Percentiles rank a stretch among this genome's conserved stretches.
These are phyloP conservation scores for Zizania latifolia DNA, from an alignment of 176 grass and related monocot species.

Conservation along the genomic window DNA sequence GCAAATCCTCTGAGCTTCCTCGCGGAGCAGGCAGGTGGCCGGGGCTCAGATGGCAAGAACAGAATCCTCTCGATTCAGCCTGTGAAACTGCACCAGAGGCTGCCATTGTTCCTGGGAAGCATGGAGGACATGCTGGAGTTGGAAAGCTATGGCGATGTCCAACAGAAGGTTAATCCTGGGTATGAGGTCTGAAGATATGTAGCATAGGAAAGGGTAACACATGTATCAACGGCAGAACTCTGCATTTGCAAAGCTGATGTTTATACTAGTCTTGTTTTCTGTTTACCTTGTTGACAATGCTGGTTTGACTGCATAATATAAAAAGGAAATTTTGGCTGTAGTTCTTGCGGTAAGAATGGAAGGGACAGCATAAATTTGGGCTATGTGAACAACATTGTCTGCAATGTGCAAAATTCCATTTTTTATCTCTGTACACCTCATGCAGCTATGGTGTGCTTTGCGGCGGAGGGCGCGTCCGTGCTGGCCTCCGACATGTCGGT, in stretches of 20 bases:
- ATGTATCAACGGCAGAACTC: neutral
- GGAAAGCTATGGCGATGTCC: slow-evolving; percentile 79
- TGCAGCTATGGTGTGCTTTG: too few relatives aligned
- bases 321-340: neutral
- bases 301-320: neutral
- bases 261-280: neutral
- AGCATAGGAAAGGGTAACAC: neutral
- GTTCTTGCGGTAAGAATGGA: neutral
- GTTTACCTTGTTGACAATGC: neutral
- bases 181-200: slow-evolving; percentile 47
- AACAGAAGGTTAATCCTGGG: slow-evolving; percentile 94
- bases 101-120: slow-evolving; percentile 85
- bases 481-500: too few relatives aligned
- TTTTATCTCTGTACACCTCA: too few relatives aligned
- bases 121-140: slow-evolving; percentile 85
- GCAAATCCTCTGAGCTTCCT: slow-evolving; percentile 92
- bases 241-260: neutral
- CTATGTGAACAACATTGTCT: too few relatives aligned
- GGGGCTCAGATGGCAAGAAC: slow-evolving; percentile 75
- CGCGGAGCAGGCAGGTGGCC: slow-evolving; percentile 71
- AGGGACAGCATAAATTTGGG: neutral
- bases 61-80: slow-evolving; percentile 84
- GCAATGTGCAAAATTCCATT: too few relatives aligned
- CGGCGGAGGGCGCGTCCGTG: too few relatives aligned
- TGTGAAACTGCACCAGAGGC: slow-evolving; percentile 82